These are phyloP conservation scores for Hordeum marinum DNA, from an alignment of 176 grass and related monocot genomes.

Conservation along the genomic window DNA sequence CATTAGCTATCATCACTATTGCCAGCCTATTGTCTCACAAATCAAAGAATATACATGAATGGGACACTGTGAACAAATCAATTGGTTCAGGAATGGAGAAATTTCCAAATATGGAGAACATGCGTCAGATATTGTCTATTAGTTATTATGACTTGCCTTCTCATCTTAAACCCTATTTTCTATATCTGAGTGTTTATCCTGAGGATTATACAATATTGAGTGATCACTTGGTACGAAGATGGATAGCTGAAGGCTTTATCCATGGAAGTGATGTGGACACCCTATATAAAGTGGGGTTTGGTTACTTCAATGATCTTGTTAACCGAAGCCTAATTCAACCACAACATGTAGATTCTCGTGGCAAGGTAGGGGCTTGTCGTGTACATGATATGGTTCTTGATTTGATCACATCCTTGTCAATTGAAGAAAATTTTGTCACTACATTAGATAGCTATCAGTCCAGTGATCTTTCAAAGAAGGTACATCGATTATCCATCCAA, in stretches of 20 bases:
- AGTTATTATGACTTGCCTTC: slow-evolving; percentile 18
- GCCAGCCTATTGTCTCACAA: not conserved
- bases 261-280: too few species aligned
- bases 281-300: too few species aligned
- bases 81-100: slow-evolving; percentile 20
- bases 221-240: slow-evolving; percentile 8
- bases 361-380: too few species aligned
- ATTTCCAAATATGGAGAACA: not conserved
- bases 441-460: not conserved
- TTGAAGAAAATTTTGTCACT: slow-evolving; percentile 11
- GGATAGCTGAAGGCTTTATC: not conserved
- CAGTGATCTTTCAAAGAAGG: not conserved
- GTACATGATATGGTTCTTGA: not conserved
- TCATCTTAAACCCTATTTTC: not conserved
- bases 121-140: slow-evolving; percentile 23
- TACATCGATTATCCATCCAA: slow-evolving; percentile 1
- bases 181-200: slow-evolving; percentile 22
- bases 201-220: slow-evolving; percentile 21
- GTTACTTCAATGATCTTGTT: too few species aligned
- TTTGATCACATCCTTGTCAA: slow-evolving; percentile 21
- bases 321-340: too few species aligned
- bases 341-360: too few species aligned
- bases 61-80: not conserved
- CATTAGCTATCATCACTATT: slow-evolving; percentile 15
- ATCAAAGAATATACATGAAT: not conserved